phyloP scores from a whole-genome alignment of 768 basidiomycete species.

The Glaciozyma antarctica region DNA sequence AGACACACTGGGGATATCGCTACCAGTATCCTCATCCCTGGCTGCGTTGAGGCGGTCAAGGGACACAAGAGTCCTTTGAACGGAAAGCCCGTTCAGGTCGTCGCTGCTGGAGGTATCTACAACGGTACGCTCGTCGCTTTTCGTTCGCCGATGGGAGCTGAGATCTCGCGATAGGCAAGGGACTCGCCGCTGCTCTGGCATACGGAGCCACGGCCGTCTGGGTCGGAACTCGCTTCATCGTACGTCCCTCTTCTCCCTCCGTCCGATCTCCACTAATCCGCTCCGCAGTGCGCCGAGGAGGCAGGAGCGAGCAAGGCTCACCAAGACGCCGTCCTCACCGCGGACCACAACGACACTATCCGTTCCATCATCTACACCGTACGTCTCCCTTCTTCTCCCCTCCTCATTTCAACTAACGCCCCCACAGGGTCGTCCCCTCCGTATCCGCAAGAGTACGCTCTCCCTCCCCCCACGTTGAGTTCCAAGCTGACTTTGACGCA shows the following conservation, averaged over 20 bases:
- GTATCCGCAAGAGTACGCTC: conserved; percentile 53
- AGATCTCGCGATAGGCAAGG: neutral
- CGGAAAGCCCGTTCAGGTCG: conserved; percentile 70
- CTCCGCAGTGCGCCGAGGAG: conserved; percentile 20
- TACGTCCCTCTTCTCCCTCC: neutral
- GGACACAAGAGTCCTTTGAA: conserved; percentile 62
- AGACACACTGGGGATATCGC: conserved; percentile 81
- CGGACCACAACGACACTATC: neutral
- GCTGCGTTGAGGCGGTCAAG: conserved; percentile 61
- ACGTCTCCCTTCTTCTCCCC: neutral
- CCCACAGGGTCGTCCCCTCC: conserved; percentile 58
- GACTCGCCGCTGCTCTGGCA: neutral
- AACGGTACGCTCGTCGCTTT: conserved; percentile 41
- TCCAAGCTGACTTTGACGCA: neutral
- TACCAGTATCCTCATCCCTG: conserved; percentile 77
- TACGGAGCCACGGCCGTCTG: neutral
- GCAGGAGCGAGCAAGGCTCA: conserved; percentile 21
- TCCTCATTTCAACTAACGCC: neutral
- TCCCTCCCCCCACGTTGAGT: neutral
- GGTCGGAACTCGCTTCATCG: conserved; percentile 28
- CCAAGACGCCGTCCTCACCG: conserved; percentile 14
- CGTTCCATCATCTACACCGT: conserved; percentile 9
- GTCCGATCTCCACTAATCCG: neutral
- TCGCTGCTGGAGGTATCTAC: conserved; percentile 85
- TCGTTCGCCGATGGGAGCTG: too few species aligned